Conservation (phyloP, 768 basidiomycete species). For the Hericium alpestre region DNA sequence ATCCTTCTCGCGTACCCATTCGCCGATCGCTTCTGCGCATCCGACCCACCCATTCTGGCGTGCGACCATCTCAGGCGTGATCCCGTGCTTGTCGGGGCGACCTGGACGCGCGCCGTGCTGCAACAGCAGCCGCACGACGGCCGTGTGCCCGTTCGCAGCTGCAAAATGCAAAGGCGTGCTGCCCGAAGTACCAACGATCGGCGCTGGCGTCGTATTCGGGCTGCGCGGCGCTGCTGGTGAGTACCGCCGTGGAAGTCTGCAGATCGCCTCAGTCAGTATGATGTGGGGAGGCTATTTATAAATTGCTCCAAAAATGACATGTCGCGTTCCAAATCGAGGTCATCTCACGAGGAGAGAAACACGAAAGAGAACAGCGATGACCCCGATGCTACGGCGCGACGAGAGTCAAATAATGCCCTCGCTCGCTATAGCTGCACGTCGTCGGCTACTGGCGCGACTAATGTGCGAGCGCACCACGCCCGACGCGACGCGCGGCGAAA, state of each 20-base stretch:
- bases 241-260: constrained; percentile 63
- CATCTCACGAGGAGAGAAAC: no score
- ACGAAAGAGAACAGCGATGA: no score
- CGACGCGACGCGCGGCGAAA: no score
- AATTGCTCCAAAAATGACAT: neutral
- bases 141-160: constrained; percentile 83
- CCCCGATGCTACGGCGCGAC: no score
- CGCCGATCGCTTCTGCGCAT: constrained; percentile 61
- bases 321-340: neutral
- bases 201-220: constrained; percentile 51
- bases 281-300: neutral
- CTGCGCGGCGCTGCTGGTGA: constrained; percentile 35
- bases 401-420: no score
- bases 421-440: no score
- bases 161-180: constrained; percentile 96
- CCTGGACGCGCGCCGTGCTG: constrained; percentile 75
- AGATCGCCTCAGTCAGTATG: neutral
- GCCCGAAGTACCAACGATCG: constrained; percentile 75
- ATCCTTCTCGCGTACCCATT: constrained; percentile 57
- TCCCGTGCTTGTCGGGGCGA: constrained; percentile 81
- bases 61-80: constrained; percentile 80
- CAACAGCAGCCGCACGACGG: constrained; percentile 70
- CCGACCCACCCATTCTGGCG: constrained; percentile 70
- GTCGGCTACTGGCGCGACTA: no score
- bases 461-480: no score